Conservation (phyloP, 129 eudicot species). For the Gnaphalium uliginosum region DNA sequence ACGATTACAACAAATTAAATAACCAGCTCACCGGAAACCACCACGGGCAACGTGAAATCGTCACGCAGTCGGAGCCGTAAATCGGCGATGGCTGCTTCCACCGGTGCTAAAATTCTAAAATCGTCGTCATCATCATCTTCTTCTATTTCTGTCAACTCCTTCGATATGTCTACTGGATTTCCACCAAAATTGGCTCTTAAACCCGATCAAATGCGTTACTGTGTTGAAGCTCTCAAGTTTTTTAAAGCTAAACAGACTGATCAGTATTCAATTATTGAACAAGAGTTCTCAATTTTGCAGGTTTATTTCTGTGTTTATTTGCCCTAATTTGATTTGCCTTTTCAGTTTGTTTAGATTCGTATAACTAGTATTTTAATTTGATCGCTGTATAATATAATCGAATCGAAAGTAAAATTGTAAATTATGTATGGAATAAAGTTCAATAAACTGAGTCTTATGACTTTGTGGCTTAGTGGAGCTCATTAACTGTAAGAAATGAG, state of each 20-base stretch:
- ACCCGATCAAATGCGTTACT: constrained; percentile 57
- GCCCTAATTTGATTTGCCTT: neutral
- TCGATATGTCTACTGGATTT: constrained; percentile 42
- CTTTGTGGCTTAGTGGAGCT: neutral
- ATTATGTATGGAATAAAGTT: too few relatives aligned
- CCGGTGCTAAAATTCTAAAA: constrained; percentile 20
- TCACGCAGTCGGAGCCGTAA: constrained; percentile 51
- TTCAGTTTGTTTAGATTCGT: neutral
- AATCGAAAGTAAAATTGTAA: neutral
- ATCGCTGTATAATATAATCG: neutral
- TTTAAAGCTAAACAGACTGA: constrained; percentile 49
- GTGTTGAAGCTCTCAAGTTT: constrained; percentile 59
- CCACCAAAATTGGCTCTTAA: constrained; percentile 48
- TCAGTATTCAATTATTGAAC: constrained; percentile 31
- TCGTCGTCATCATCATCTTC: constrained; percentile 26
- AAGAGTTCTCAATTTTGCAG: constrained; percentile 68
- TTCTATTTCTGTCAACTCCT: constrained; percentile 24
- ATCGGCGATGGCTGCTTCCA: constrained; percentile 66
- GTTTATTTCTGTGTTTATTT: constrained; percentile 28
- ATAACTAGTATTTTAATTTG: neutral
- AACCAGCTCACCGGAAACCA: constrained; percentile 11
- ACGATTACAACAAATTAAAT: neutral
- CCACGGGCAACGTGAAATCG: constrained; percentile 64
- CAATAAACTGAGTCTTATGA: neutral
- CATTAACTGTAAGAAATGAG: neutral